Conservation (phyloP, 352 stramenopile genomes). For the Plasmopara halstedii region DNA sequence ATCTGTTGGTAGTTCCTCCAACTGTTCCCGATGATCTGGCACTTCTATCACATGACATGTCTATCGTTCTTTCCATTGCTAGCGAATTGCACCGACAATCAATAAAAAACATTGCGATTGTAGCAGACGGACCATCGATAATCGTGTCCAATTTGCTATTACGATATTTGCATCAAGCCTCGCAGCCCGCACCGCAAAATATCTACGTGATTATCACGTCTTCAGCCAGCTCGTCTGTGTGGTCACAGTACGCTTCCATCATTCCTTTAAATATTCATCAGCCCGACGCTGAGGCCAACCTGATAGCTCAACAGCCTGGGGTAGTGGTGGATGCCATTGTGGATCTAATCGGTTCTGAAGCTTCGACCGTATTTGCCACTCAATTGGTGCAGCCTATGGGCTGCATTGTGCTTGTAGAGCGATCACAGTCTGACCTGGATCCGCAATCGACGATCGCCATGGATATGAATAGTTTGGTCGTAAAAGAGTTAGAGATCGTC, state of each 20-base stretch:
- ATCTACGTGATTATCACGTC: slow-evolving; percentile 26
- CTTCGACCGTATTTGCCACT: slow-evolving; percentile 35
- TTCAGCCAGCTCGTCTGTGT: slow-evolving; percentile 5
- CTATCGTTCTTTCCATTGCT: slow-evolving; percentile 29
- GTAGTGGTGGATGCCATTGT: slow-evolving; percentile 36
- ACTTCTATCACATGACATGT: slow-evolving; percentile 32
- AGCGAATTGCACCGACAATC: slow-evolving; percentile 18
- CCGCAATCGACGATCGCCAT: slow-evolving; percentile 28
- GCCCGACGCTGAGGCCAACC: slow-evolving; percentile 9
- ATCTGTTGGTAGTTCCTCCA: slow-evolving; percentile 22
- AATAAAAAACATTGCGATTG: slow-evolving; percentile 21
- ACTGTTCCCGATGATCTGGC: slow-evolving; percentile 33
- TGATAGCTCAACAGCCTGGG: slow-evolving; percentile 19
- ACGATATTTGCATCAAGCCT: slow-evolving; percentile 20
- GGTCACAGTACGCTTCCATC: slow-evolving; percentile 20
- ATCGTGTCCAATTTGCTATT: slow-evolving; percentile 26
- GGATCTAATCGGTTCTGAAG: slow-evolving; percentile 41
- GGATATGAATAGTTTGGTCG: slow-evolving; percentile 67
- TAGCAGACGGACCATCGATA: slow-evolving; percentile 13
- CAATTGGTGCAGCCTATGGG: slow-evolving; percentile 40
- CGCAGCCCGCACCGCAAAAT: slow-evolving; percentile 13
- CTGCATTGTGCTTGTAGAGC: slow-evolving; percentile 31
- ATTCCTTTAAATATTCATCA: slow-evolving; percentile 30
- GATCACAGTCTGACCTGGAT: slow-evolving; percentile 21
- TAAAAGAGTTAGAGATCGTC: slow-evolving; percentile 50